Conservation (phyloP, 345 rosid species). For the Combretum micranthum region DNA sequence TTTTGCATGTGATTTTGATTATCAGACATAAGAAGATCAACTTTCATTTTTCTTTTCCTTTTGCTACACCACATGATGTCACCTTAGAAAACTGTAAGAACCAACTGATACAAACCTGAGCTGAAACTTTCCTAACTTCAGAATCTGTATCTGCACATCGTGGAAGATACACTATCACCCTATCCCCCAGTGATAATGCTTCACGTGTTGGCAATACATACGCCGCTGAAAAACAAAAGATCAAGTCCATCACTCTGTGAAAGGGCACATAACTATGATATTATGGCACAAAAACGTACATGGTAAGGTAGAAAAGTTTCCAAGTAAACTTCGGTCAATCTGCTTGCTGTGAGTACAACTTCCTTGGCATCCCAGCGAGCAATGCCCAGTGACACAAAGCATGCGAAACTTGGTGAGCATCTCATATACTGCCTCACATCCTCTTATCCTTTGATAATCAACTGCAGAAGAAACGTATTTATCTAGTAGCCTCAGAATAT, state of each 20-base stretch:
- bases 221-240: slow-evolving; percentile 48
- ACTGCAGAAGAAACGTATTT: slow-evolving; percentile 69
- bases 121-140: slow-evolving; percentile 89
- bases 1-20: no score
- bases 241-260: slow-evolving; percentile 10
- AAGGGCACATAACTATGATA: background rate
- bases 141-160: slow-evolving; percentile 92
- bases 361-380: slow-evolving; percentile 90
- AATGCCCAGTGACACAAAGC: slow-evolving; percentile 77
- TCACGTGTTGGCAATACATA: slow-evolving; percentile 91
- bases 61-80: slow-evolving; percentile 2
- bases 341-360: slow-evolving; percentile 79
- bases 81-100: background rate
- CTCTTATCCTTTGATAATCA: slow-evolving; percentile 87
- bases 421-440: slow-evolving; percentile 82
- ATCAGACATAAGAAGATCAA: no score
- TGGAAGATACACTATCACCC: slow-evolving; percentile 86
- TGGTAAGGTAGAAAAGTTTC: slow-evolving; percentile 74
- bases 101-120: slow-evolving; percentile 52
- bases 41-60: no score
- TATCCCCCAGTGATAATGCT: slow-evolving; percentile 86
- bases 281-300: slow-evolving; percentile 33
- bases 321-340: slow-evolving; percentile 54
- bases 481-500: slow-evolving; percentile 85
- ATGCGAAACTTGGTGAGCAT: slow-evolving; percentile 84